These are phyloP conservation scores for Cladophialophora carrionii DNA, from an alignment of 2,329 filamentous ascomycete species.

Conservation along the genomic window DNA sequence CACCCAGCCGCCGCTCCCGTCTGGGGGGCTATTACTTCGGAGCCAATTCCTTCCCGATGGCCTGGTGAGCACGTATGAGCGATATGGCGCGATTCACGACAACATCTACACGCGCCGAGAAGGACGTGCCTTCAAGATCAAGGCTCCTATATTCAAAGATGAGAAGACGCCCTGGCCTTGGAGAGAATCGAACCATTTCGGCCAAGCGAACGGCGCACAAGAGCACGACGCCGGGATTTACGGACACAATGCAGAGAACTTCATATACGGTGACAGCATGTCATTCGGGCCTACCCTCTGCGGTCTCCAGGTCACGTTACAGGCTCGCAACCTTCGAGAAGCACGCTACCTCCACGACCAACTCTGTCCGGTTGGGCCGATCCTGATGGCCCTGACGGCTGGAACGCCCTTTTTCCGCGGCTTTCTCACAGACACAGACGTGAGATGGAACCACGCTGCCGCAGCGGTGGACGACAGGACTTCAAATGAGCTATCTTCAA, in stretches of 20 bases:
- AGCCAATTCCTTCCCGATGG: constrained; percentile 82
- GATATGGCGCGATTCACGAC: constrained; percentile 87
- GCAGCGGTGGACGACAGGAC: constrained; percentile 88
- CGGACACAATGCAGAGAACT: constrained; percentile 80
- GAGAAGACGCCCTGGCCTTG: constrained; percentile 82
- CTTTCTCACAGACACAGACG: constrained; percentile 91
- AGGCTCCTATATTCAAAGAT: constrained; percentile 91
- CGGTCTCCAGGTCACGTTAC: constrained; percentile 95
- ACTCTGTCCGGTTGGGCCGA: constrained; percentile 85
- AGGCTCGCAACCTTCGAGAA: constrained; percentile 94
- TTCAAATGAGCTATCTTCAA: constrained; percentile 68
- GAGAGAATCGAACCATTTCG: constrained; percentile 67
- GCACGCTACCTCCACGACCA: constrained; percentile 92
- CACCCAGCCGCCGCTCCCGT: constrained; percentile 75
- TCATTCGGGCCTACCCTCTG: constrained; percentile 98
- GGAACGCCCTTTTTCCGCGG: constrained; percentile 96
- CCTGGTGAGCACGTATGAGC: constrained; percentile 92
- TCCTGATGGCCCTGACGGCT: constrained; percentile 86
- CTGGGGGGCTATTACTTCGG: constrained; percentile 70
- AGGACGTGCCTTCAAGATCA: constrained; percentile 85
- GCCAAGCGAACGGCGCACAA: constrained; percentile 1
- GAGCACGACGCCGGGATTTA: constrained; percentile 60
- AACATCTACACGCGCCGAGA: constrained; percentile 88
- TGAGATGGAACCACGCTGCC: constrained; percentile 96
- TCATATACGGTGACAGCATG: constrained; percentile 99